These are phyloP conservation scores for Phytophthora constricta DNA, from an alignment of 352 stramenopile genomes.

Conservation along the genomic window DNA sequence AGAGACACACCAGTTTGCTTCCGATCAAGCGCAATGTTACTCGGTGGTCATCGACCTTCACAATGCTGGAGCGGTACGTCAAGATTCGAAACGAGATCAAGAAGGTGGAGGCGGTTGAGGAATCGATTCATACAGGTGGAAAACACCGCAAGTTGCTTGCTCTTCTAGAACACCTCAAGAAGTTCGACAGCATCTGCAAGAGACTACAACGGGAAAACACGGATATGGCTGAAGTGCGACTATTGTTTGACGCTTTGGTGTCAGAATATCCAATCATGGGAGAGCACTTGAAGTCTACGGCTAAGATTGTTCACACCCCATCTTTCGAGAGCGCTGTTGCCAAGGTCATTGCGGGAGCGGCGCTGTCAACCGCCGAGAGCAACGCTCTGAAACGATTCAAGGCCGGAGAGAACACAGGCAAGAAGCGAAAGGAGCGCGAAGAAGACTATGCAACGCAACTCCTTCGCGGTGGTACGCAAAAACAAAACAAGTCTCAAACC, in stretches of 20 bases:
- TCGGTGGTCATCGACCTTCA: slow-evolving; percentile 27
- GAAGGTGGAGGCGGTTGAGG: slow-evolving; percentile 25
- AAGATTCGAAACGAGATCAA: slow-evolving; percentile 18
- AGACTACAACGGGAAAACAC: slow-evolving; percentile 6
- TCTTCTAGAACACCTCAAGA: slow-evolving; percentile 15
- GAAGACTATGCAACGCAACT: background rate
- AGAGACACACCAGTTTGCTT: slow-evolving; percentile 8
- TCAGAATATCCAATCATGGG: slow-evolving; percentile 15
- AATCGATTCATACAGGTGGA: slow-evolving; percentile 19
- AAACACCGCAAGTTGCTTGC: slow-evolving; percentile 14
- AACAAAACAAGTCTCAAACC: background rate
- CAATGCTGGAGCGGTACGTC: slow-evolving; percentile 29
- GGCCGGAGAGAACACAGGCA: background rate
- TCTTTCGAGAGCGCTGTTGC: background rate
- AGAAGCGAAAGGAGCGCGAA: background rate
- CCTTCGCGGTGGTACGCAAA: background rate
- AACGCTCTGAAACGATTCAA: background rate
- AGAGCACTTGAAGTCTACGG: background rate
- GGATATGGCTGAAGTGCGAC: slow-evolving; percentile 16
- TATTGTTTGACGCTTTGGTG: slow-evolving; percentile 17
- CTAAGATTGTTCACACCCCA: background rate
- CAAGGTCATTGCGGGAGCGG: background rate
- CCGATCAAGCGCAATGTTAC: slow-evolving; percentile 28
- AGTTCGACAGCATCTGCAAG: slow-evolving; percentile 22
- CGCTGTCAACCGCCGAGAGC: background rate